Conservation (phyloP, 495 filamentous ascomycete species). For the Aspergillus carlsbadensis region DNA sequence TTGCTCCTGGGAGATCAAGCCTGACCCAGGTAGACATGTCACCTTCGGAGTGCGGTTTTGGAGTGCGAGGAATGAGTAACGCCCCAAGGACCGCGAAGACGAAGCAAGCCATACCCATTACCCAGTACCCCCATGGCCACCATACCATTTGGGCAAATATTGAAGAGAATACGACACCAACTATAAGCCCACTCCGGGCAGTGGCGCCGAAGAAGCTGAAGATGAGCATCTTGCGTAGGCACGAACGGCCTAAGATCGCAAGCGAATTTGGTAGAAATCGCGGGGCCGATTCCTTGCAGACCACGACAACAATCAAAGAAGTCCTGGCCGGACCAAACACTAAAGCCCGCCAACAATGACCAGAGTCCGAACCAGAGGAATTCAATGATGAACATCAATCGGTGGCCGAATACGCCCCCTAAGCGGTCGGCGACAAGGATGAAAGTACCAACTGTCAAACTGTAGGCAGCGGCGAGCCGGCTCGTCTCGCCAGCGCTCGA, state of each 20-base stretch:
- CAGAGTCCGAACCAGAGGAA: constrained; percentile 63
- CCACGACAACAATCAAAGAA: constrained; percentile 49
- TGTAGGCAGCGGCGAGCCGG: constrained; percentile 52
- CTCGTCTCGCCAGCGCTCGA: constrained; percentile 39
- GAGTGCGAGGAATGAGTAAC: constrained; percentile 48
- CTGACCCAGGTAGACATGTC: constrained; percentile 24
- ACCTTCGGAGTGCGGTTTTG: constrained; percentile 15
- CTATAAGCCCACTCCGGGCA: constrained; percentile 53
- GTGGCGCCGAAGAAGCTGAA: constrained; percentile 61
- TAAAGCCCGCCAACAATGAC: constrained; percentile 57
- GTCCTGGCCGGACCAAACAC: constrained; percentile 30
- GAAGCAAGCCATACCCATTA: constrained; percentile 48
- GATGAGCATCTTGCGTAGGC: constrained; percentile 56
- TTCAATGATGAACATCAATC: constrained; percentile 57
- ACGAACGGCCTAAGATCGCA: constrained; percentile 44
- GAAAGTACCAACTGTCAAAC: constrained; percentile 61
- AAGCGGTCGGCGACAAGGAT: constrained; percentile 63
- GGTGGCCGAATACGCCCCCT: constrained; percentile 65
- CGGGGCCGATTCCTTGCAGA: constrained; percentile 53
- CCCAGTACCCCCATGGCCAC: constrained; percentile 67
- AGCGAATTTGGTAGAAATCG: constrained; percentile 50
- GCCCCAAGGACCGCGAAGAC: constrained; percentile 40
- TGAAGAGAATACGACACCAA: constrained; percentile 50
- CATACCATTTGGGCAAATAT: constrained; percentile 51
- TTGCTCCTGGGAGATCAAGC: constrained; percentile 50